These are phyloP conservation scores for Melaleuca alternifolia DNA, from an alignment of 345 rosid genomes.

Conservation along the genomic window DNA sequence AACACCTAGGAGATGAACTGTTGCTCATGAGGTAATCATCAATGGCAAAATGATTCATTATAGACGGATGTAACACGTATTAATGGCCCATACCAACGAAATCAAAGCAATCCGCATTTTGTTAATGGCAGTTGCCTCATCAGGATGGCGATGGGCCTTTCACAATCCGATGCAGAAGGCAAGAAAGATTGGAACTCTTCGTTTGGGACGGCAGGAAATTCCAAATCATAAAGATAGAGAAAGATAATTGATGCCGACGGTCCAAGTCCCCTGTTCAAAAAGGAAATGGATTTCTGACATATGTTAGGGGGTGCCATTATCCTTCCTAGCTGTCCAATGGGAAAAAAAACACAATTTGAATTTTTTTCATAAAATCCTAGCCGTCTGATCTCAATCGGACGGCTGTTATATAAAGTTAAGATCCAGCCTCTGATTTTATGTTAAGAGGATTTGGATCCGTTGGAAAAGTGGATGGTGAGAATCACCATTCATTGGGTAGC, in stretches of 20 bases:
- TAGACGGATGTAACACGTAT: background rate
- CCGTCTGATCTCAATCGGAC: too few relatives aligned
- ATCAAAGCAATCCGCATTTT: background rate
- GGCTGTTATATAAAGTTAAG: too few relatives aligned
- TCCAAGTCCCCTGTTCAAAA: background rate
- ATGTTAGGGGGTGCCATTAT: too few relatives aligned
- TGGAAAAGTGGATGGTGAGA: background rate
- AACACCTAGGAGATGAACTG: background rate
- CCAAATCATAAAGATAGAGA: background rate
- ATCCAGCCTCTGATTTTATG: too few relatives aligned
- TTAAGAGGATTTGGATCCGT: too few relatives aligned
- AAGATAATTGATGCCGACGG: background rate
- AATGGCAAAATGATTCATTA: background rate
- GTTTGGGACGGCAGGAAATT: background rate
- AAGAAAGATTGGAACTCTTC: background rate
- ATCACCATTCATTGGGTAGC: background rate
- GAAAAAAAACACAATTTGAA: too few relatives aligned
- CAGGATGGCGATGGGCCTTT: background rate
- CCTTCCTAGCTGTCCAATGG: too few relatives aligned
- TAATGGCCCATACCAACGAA: background rate
- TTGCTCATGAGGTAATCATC: background rate
- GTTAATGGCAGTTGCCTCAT: background rate
- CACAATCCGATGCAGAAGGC: background rate
- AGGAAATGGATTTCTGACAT: too few relatives aligned
- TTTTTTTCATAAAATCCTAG: too few relatives aligned